Conservation (phyloP, 1,284 basidiomycete genomes). For the Pseudozyma sp. region DNA sequence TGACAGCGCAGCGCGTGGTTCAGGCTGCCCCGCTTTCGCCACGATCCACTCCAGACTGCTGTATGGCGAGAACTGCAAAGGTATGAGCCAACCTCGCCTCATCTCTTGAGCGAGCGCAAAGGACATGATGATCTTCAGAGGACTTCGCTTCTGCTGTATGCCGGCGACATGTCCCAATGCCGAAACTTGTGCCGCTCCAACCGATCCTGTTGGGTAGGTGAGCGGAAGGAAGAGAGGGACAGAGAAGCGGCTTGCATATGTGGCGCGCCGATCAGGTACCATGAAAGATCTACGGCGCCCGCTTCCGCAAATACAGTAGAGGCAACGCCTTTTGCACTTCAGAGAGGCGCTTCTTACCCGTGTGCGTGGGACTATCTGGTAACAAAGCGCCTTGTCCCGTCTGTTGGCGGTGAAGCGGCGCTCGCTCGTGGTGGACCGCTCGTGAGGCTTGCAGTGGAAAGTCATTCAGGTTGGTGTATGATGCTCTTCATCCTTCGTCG, state of each 20-base stretch:
- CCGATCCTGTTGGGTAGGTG: too few relatives aligned
- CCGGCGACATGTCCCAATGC: slow-evolving; percentile 40
- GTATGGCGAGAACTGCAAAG: too few relatives aligned
- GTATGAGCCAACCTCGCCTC: too few relatives aligned
- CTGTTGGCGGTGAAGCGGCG: slow-evolving; percentile 7
- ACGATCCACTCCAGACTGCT: too few relatives aligned
- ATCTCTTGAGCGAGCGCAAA: too few relatives aligned
- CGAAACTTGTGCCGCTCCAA: slow-evolving; percentile 4
- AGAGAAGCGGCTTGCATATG: slow-evolving; percentile 6
- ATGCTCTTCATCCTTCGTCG: background rate
- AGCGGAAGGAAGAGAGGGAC: too few relatives aligned
- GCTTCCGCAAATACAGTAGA: too few relatives aligned
- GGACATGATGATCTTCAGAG: too few relatives aligned
- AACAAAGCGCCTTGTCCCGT: slow-evolving; percentile 1
- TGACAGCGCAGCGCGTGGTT: too few relatives aligned
- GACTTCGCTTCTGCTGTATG: slow-evolving; percentile 9
- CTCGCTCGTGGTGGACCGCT: background rate
- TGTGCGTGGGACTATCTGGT: background rate
- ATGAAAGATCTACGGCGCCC: background rate
- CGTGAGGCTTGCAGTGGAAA: background rate
- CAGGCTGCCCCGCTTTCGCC: too few relatives aligned
- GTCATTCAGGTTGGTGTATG: background rate
- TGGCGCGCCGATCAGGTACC: slow-evolving; percentile 30
- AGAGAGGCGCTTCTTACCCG: too few relatives aligned
- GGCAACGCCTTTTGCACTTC: too few relatives aligned